Base-by-base conservation (phyloP, 2,329 filamentous ascomycete species). In the Xylariaceae sp. region DNA sequence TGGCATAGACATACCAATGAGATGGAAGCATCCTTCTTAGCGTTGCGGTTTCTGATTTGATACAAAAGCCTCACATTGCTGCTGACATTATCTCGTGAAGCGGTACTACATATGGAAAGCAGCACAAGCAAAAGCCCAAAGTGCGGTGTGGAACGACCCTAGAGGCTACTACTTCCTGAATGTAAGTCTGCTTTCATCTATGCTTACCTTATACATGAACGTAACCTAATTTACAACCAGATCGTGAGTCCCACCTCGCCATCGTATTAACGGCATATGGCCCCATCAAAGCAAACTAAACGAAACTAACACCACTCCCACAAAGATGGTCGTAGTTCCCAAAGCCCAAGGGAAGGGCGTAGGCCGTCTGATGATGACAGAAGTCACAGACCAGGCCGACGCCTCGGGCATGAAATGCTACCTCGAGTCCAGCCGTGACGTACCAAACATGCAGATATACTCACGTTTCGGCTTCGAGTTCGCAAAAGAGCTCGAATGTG, bases 121-220 rank as follows among this genome's bases (percentile, higher is more conserved):
- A 5, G 75, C 79, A 6, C 87, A 90, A 66, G 75, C 78, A 0
- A 72, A 80, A 38, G 83, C 80, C 1, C 86, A 89, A 50, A 71
- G 72, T 0, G 70, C 79, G 22, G 69, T 89, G 3, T 90, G 86
- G 87, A 81, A 73, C 0, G 83, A 88, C 51, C 75, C 78, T 0
- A 73, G 77, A 5, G 87, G 87, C 0, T 90, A 90, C 63, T 90
- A 89, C 63, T 90, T 90, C 59, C 85, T 87, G 58, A 90, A 90
- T 62, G 54, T 58, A 49, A 47, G 56, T 19, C 10, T 13, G 28
- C 14, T 31, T 16, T 42, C 31, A 28, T 28, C 22, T 7, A 28
- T n/a, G n/a, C n/a, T n/a, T n/a, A 28, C 4, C 22, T 7, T 28
- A 28, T 28, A 28, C 22, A 28, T 7, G 22, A 28, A 28, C 22